A percentile compares a stretch with the other conserved stretches of the same genome.
Evolutionary conservation across 106 monocot species (phyloP).

Genomic region (Dendrobium catenatum): DNA sequence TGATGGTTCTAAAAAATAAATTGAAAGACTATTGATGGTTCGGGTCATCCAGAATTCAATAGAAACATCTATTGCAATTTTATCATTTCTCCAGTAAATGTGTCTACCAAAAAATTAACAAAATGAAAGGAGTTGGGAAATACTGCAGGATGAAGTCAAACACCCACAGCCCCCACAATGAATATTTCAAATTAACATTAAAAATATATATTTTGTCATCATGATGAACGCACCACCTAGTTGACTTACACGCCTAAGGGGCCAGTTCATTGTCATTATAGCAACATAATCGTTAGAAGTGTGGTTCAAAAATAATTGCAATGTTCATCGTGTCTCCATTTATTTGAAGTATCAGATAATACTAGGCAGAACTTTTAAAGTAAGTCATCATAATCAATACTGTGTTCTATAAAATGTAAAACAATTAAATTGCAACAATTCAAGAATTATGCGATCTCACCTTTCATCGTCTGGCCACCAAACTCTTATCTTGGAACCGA

Average conservation of each 20-base stretch:
- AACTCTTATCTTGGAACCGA: constrained; percentile 5
- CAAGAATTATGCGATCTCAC: constrained; percentile 2
- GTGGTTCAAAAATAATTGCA: neutral
- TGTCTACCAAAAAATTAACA: neutral
- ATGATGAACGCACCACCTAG: neutral
- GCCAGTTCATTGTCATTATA: neutral
- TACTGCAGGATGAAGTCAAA: neutral
- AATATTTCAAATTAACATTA: too few species aligned
- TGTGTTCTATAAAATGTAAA: neutral
- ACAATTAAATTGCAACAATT: neutral
- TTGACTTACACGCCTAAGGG: neutral
- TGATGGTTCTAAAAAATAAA: neutral
- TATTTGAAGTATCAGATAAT: neutral
- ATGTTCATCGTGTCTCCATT: neutral
- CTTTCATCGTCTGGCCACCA: constrained; percentile 8
- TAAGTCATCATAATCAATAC: neutral
- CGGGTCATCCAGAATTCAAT: neutral
- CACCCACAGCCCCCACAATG: neutral
- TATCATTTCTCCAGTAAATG: too few species aligned
- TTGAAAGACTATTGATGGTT: neutral
- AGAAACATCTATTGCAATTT: neutral
- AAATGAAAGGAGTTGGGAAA: neutral
- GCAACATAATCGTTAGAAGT: neutral
- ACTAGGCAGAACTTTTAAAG: neutral
- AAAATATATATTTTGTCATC: neutral